Evolutionary conservation across 805 yeast genomes (phyloP).

Genomic region (Starmerella bombicola): DNA sequence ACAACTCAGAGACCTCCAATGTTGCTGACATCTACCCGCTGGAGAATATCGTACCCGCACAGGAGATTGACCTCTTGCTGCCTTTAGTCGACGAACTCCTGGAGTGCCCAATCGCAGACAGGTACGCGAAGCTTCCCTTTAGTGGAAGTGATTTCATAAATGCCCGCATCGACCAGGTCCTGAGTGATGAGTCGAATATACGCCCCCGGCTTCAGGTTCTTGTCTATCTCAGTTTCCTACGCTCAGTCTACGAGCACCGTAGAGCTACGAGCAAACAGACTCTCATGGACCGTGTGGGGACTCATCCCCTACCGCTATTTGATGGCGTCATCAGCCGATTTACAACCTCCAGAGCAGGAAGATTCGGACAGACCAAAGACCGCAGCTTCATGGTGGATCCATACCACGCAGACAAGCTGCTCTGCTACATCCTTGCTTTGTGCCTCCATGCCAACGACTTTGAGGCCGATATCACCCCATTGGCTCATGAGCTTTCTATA

Average conservation of each 20-base stretch:
- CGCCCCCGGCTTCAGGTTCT: conserved; percentile 35
- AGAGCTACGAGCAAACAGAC: conserved; percentile 48
- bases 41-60: conserved; percentile 52
- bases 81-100: conserved; percentile 40
- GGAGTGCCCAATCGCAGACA: conserved; percentile 37
- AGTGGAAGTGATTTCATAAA: conserved; percentile 44
- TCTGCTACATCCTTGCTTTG: conserved; percentile 64
- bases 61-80: conserved; percentile 51
- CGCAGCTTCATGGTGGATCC: conserved; percentile 77
- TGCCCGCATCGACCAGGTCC: conserved; percentile 29
- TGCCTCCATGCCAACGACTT: conserved; percentile 66
- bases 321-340: conserved; percentile 64
- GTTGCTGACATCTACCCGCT: conserved; percentile 77
- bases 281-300: conserved; percentile 46
- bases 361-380: conserved; percentile 60
- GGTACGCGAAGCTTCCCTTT: conserved; percentile 51
- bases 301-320: conserved; percentile 57
- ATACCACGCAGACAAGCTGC: conserved; percentile 68
- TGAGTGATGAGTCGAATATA: conserved; percentile 38
- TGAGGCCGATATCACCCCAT: conserved; percentile 60
- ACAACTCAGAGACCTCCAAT: conserved; percentile 62
- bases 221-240: conserved; percentile 66
- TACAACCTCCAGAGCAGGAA: conserved; percentile 49
- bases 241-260: conserved; percentile 69
- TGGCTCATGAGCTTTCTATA: conserved; percentile 72